Percentiles rank a stretch among this genome's conserved stretches.
These are phyloP conservation scores for Yamadazyma triangularis DNA, from an alignment of 1,139 yeast species.

Conservation along the genomic window DNA sequence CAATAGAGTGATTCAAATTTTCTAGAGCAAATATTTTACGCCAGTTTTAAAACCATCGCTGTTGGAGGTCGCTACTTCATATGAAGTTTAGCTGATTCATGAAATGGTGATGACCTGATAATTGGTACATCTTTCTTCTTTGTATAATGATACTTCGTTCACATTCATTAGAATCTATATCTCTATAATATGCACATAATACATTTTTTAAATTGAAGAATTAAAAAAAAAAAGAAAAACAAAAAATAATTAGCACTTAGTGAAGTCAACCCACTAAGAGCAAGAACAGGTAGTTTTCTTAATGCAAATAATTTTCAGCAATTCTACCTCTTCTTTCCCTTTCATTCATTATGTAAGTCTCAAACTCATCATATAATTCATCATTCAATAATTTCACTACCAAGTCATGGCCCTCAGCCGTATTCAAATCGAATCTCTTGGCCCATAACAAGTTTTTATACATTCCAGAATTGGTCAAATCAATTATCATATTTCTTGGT, in stretches of 20 bases:
- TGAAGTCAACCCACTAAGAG: too few relatives aligned
- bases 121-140: conserved; percentile 69
- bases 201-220: too few relatives aligned
- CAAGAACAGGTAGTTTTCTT: too few relatives aligned
- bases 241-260: too few relatives aligned
- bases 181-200: too few relatives aligned
- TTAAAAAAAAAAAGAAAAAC: too few relatives aligned
- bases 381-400: conserved; percentile 30
- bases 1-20: conserved; percentile 1
- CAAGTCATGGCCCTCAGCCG: conserved; percentile 26
- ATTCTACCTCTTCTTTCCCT: conserved; percentile 40
- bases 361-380: conserved; percentile 25
- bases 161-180: too few relatives aligned
- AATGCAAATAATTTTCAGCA: conserved; percentile 39
- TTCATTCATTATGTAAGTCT: conserved; percentile 28
- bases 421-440: conserved; percentile 25
- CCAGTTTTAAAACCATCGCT: conserved; percentile 80
- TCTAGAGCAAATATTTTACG: conserved; percentile 5
- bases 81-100: conserved; percentile 62
- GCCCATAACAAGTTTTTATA: conserved; percentile 56
- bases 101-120: conserved; percentile 74
- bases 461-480: conserved; percentile 58
- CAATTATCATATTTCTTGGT: conserved; percentile 27
- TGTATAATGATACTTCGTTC: too few relatives aligned
- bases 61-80: conserved; percentile 66